These are phyloP conservation scores for Flagelloscypha sp. DNA, from an alignment of 768 basidiomycete genomes.

Conservation along the genomic window DNA sequence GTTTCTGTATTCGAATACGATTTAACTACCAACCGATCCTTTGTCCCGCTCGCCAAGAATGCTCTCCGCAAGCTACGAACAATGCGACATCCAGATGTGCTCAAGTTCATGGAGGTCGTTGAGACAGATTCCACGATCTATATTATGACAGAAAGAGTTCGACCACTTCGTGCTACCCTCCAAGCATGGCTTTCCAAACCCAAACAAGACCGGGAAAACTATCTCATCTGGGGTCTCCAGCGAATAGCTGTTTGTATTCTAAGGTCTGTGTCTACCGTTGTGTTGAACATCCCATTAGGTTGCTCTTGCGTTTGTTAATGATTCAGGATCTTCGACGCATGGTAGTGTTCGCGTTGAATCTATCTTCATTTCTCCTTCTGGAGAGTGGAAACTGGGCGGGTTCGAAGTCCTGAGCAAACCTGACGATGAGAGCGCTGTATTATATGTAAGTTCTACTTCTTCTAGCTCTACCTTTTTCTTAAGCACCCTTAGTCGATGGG, in stretches of 20 bases:
- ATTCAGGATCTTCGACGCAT: conserved; percentile 73
- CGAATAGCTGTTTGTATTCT: conserved; percentile 66
- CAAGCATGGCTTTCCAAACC: conserved; percentile 54
- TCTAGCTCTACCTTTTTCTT: conserved; percentile 9
- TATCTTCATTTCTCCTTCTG: conserved; percentile 85
- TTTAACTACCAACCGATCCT: conserved; percentile 48
- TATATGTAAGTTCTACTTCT: conserved; percentile 57
- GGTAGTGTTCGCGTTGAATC: conserved; percentile 68
- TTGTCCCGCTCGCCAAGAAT: conserved; percentile 77
- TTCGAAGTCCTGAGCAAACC: conserved; percentile 85
- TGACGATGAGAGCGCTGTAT: conserved; percentile 66
- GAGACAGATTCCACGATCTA: conserved; percentile 84
- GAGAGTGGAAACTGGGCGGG: conserved; percentile 96
- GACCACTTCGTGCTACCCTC: conserved; percentile 59
- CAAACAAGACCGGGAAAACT: conserved; percentile 69
- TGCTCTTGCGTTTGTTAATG: conserved; percentile 85
- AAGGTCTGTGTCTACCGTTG: background rate
- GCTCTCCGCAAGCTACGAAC: conserved; percentile 84
- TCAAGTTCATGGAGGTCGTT: conserved; percentile 90
- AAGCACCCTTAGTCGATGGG: conserved; percentile 51
- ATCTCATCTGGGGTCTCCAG: conserved; percentile 91
- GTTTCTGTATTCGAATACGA: conserved; percentile 95
- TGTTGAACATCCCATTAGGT: conserved; percentile 39
- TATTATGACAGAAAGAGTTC: conserved; percentile 92
- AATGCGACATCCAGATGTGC: conserved; percentile 89